These are phyloP conservation scores for Lipomyces starkeyi DNA, from an alignment of 805 yeast species.

Conservation along the genomic window DNA sequence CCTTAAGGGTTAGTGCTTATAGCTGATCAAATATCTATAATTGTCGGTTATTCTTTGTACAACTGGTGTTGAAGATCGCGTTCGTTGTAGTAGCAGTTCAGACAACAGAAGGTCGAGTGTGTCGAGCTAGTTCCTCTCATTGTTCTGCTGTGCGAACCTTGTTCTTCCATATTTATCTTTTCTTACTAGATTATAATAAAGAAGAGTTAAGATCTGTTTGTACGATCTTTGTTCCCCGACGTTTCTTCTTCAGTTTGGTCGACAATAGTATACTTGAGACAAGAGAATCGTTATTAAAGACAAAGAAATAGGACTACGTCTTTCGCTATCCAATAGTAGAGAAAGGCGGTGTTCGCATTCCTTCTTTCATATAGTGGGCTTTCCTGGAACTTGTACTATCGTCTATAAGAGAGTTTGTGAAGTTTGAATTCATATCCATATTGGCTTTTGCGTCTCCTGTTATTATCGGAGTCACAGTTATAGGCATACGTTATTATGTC, in stretches of 20 bases:
- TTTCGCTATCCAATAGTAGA: not conserved
- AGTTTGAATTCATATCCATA: not conserved
- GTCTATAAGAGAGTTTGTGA: not conserved
- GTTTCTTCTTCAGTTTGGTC: not conserved
- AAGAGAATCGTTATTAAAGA: not conserved
- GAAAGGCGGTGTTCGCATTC: not conserved
- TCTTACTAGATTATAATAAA: slow-evolving; percentile 1
- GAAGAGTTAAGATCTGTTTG: not conserved
- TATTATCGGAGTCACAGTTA: not conserved
- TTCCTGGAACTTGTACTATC: not conserved
- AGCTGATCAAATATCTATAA: not conserved
- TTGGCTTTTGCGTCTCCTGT: not conserved
- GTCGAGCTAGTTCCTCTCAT: not conserved
- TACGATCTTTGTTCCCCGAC: not conserved
- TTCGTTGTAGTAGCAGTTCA: not conserved
- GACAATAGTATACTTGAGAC: not conserved
- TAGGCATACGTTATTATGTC: slow-evolving; percentile 61
- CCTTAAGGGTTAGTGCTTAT: not conserved
- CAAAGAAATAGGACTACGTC: not conserved
- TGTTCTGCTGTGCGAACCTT: not conserved
- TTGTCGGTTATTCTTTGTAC: not conserved
- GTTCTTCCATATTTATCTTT: not conserved
- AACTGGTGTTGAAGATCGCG: not conserved
- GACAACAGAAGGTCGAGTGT: not conserved
- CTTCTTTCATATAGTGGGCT: not conserved